Conservation (phyloP, 441 rosid species). For the Mallotus japonicus region DNA sequence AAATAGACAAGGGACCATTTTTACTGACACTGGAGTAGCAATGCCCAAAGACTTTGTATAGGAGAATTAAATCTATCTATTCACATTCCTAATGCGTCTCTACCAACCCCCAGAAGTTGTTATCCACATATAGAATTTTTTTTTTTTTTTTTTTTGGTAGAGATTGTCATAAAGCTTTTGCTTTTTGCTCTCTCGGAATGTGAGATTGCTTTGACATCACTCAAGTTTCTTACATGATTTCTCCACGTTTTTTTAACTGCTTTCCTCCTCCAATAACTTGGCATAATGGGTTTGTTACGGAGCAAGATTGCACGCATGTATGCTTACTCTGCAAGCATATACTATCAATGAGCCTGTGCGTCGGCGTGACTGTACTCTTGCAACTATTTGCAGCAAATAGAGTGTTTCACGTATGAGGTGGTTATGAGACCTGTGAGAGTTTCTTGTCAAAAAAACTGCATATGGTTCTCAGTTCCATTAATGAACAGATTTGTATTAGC, state of each 20-base stretch:
- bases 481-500: not conserved
- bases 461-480: not conserved
- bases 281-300: not conserved
- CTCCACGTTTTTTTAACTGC: not conserved
- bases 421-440: not conserved
- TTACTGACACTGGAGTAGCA: not conserved
- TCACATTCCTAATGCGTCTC: slow-evolving; percentile 9
- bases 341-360: not conserved
- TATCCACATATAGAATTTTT: no score
- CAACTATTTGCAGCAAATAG: not conserved
- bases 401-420: not conserved
- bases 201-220: slow-evolving; percentile 16
- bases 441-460: not conserved
- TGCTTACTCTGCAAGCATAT: no score
- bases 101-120: not conserved
- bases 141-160: not conserved
- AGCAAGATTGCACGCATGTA: not conserved
- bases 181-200: not conserved
- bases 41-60: not conserved
- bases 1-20: not conserved
- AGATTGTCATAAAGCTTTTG: not conserved
- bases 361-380: not conserved
- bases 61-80: not conserved
- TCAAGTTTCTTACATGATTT: not conserved
- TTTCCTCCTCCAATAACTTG: not conserved